phyloP scores from a whole-genome alignment of 176 grass and related monocot species.

The Leersia perrieri region DNA sequence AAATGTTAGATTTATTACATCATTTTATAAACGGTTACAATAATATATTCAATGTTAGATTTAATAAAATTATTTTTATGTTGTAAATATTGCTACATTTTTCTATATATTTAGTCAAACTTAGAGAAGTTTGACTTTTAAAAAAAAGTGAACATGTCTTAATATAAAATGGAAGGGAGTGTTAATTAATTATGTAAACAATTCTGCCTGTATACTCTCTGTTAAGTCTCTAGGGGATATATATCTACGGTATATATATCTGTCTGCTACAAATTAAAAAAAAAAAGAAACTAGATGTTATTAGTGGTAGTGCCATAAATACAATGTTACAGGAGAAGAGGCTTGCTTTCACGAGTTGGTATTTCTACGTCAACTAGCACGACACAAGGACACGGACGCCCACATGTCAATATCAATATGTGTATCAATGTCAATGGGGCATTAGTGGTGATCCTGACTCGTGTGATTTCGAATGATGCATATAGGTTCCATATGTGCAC shows the following conservation, averaged over 20 bases:
- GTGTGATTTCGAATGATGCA: slow-evolving; percentile 1
- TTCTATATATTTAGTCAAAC: too few relatives aligned
- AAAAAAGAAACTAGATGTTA: background rate
- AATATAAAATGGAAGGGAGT: too few relatives aligned
- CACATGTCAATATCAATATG: slow-evolving; percentile 22
- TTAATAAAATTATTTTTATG: too few relatives aligned
- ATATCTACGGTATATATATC: background rate
- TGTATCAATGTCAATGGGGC: slow-evolving; percentile 20
- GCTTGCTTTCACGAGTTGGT: slow-evolving; percentile 13
- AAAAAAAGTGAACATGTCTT: too few relatives aligned
- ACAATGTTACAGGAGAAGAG: background rate
- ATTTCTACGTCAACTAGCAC: slow-evolving; percentile 31
- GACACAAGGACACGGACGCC: slow-evolving; percentile 8
- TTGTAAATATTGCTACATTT: too few relatives aligned
- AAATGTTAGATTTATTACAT: too few relatives aligned
- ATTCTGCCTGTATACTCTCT: background rate
- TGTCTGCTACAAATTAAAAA: background rate
- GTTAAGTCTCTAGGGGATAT: background rate
- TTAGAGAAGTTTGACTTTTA: too few relatives aligned
- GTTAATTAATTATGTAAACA: slow-evolving; percentile 1
- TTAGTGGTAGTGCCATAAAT: background rate
- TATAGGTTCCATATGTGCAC: background rate
- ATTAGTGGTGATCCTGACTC: slow-evolving; percentile 31
- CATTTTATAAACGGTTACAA: too few relatives aligned
- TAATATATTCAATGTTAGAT: too few relatives aligned